Percentiles rank a stretch among this genome's conserved stretches.
Evolutionary conservation across 208 protist species (phyloP).

Genomic region (Angomonas deanei): DNA sequence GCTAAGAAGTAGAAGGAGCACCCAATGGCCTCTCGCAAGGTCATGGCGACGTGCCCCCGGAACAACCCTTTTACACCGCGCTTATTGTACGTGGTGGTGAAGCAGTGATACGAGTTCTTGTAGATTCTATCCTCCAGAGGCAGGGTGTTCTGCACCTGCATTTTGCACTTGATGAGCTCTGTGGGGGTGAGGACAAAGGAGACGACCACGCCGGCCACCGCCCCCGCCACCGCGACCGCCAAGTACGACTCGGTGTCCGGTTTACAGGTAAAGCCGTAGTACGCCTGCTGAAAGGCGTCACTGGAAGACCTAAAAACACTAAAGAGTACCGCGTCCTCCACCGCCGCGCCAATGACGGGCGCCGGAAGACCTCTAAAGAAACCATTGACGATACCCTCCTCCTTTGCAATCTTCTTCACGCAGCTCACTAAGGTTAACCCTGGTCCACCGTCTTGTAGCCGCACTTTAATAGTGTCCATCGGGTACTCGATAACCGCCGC

Average conservation of each 20-base stretch:
- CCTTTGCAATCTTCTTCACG: slow-evolving; percentile 55
- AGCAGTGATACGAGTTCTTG: slow-evolving; percentile 80
- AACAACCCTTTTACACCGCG: slow-evolving; percentile 77
- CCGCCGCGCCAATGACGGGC: slow-evolving; percentile 74
- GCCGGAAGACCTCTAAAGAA: slow-evolving; percentile 87
- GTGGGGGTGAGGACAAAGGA: slow-evolving; percentile 82
- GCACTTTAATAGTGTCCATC: slow-evolving; percentile 92
- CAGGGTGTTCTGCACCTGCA: slow-evolving; percentile 90
- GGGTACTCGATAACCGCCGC: slow-evolving; percentile 87
- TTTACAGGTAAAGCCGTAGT: slow-evolving; percentile 33
- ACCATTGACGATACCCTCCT: slow-evolving; percentile 80
- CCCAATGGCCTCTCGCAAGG: slow-evolving; percentile 79
- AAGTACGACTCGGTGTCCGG: slow-evolving; percentile 66
- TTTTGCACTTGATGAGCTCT: slow-evolving; percentile 89
- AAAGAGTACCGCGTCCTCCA: slow-evolving; percentile 85
- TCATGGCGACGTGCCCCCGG: slow-evolving; percentile 84
- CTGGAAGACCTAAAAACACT: slow-evolving; percentile 55
- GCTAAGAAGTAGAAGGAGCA: slow-evolving; percentile 83
- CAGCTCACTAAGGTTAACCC: slow-evolving; percentile 61
- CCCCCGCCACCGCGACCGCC: slow-evolving; percentile 53
- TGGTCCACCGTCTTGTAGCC: slow-evolving; percentile 79
- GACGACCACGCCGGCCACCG: slow-evolving; percentile 68
- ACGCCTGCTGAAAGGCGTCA: slow-evolving; percentile 39
- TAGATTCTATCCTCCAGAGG: slow-evolving; percentile 63
- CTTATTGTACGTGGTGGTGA: slow-evolving; percentile 43